phyloP scores from a whole-genome alignment of 2,329 filamentous ascomycete genomes.

The Trichoderma hamatum region DNA sequence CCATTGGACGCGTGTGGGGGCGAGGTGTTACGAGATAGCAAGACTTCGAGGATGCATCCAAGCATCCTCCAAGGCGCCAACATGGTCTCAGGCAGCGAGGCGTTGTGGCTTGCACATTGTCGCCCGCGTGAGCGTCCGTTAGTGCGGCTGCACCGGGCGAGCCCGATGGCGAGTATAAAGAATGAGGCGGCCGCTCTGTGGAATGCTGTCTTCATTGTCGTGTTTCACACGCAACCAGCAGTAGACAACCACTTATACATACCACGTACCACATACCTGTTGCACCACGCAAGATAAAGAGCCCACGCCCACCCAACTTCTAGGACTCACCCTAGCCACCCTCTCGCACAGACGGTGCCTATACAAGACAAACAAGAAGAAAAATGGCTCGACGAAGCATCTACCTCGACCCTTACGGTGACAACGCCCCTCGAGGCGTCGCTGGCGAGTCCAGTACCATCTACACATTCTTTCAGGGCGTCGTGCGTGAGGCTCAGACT shows the following conservation, averaged over 20 bases:
- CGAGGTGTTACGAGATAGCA: not conserved
- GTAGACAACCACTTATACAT: not conserved
- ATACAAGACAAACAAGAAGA: not conserved
- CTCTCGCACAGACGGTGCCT: not conserved
- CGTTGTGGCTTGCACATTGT: not conserved
- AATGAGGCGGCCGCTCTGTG: slow-evolving; percentile 9
- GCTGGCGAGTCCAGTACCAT: slow-evolving; percentile 10
- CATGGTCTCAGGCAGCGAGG: not conserved
- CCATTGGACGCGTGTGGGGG: not conserved
- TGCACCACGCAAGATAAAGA: not conserved
- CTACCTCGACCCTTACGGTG: slow-evolving; percentile 26
- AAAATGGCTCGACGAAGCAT: slow-evolving; percentile 27
- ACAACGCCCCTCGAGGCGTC: not conserved
- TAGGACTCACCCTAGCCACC: not conserved
- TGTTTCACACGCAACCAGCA: not conserved
- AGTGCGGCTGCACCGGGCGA: not conserved
- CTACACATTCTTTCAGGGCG: slow-evolving; percentile 23
- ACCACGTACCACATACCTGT: slow-evolving; percentile 1
- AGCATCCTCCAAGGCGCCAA: not conserved
- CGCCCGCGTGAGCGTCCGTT: not conserved
- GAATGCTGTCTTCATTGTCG: not conserved
- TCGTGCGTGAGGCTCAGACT: slow-evolving; percentile 23
- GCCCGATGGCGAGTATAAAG: not conserved
- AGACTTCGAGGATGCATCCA: not conserved
- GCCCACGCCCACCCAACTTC: not conserved